Base-by-base conservation (phyloP, 495 filamentous ascomycete species). In the Rostrohypoxylon terebratum region DNA sequence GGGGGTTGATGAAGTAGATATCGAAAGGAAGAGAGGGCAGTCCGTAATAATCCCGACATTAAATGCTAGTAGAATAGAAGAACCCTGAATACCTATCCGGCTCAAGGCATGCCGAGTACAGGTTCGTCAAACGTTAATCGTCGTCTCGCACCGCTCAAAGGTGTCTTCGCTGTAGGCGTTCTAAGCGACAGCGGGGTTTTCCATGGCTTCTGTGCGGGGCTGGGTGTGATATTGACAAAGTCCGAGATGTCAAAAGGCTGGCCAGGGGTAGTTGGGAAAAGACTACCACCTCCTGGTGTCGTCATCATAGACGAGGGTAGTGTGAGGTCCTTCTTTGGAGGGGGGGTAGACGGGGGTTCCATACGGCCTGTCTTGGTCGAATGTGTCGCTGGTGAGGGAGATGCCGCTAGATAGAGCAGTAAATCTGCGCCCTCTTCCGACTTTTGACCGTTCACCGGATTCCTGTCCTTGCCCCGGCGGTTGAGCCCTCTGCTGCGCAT, bases 201-300 rank as follows among this genome's bases (percentile, higher is more conserved):
- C 90, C 90, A 97, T 4, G 89, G 85, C 64, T 89, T 93, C 80
- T 97, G 96, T 10, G 94, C 96, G 2, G 96, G 96, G 72, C 92
- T 96, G 4, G 96, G 96, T 13, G 96, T 97, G 80, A 98, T 93
- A 77, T 99, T 97, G 66, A 98, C 91, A 77, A 97, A 99, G 77
- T 98, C 96, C 7, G 94, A 90, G 81, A 98, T 97, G 82, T 98
- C 96, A 82, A 98, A 97, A 66, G 89, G 88, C 62, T 87, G 81
- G 6, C 83, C 83, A 1, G 90, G 90, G 2, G 90, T 91, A 50
- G 80, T 83, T 23, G 88, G 85, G 68, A 90, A 89, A 4, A 89
- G 82, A 45, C 82, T 85, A 36, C 83, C 85, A 14, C 90, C 90
- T 47, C 91, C 91, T 4, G 93, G 91, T 6, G 93, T 96, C n/a